Evolutionary conservation across 306 rosid species (phyloP).

Genomic region (Quercus parvula): DNA sequence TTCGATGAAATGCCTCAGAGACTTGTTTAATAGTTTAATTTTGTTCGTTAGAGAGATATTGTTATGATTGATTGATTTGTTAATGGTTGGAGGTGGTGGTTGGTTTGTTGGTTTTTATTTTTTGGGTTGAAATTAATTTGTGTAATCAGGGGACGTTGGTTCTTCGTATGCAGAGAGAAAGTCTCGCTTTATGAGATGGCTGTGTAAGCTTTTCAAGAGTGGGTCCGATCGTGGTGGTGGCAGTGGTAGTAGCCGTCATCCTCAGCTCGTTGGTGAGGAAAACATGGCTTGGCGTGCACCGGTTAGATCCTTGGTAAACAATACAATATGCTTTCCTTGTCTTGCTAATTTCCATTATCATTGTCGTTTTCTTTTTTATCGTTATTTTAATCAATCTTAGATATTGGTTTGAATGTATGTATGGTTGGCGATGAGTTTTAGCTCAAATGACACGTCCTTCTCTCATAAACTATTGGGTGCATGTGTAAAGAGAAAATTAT

Average conservation of each 20-base stretch:
- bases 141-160: constrained; percentile 69
- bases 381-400: constrained; percentile 8
- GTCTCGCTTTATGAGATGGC: constrained; percentile 94
- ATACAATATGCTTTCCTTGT: not conserved
- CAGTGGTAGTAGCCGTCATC: constrained; percentile 30
- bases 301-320: constrained; percentile 57
- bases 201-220: constrained; percentile 71
- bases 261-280: constrained; percentile 71
- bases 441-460: no score
- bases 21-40: no score
- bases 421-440: no score
- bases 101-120: not conserved
- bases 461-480: no score
- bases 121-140: constrained; percentile 20
- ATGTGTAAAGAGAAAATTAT: no score
- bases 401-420: not conserved
- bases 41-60: not conserved
- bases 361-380: not conserved
- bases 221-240: constrained; percentile 54
- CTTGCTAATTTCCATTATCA: not conserved
- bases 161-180: constrained; percentile 84
- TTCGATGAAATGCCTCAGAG: not conserved
- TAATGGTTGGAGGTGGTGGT: not conserved
- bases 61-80: not conserved
- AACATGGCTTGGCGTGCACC: constrained; percentile 65